These are phyloP conservation scores for Oryza longistaminata DNA, from an alignment of 176 grass and related monocot genomes.

Conservation along the genomic window DNA sequence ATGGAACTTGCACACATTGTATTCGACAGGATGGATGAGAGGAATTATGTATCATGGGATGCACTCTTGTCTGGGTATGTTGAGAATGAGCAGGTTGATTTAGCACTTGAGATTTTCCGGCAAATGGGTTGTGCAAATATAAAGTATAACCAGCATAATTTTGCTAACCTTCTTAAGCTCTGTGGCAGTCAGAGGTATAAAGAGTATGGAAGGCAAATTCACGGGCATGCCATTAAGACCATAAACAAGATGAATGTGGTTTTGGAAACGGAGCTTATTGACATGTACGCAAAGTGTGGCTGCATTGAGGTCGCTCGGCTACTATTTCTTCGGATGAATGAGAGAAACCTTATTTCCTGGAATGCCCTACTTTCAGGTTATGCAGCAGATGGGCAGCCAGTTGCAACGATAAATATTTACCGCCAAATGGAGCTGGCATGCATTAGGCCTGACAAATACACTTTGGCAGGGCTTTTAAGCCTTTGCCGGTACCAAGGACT, in stretches of 20 bases:
- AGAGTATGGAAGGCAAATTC: conserved; percentile 56
- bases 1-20: conserved; percentile 38
- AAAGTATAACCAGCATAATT: conserved; percentile 58
- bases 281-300: conserved; percentile 66
- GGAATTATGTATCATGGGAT: conserved; percentile 60
- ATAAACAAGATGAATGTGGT: conserved; percentile 54
- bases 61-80: conserved; percentile 58
- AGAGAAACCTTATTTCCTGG: conserved; percentile 55
- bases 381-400: conserved; percentile 29
- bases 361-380: conserved; percentile 51
- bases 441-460: conserved; percentile 47
- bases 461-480: conserved; percentile 46
- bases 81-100: conserved; percentile 44
- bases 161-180: conserved; percentile 51
- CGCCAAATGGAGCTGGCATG: conserved; percentile 38
- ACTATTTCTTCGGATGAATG: conserved; percentile 59
- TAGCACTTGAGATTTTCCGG: conserved; percentile 42
- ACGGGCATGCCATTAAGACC: conserved; percentile 44
- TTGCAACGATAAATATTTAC: conserved; percentile 38
- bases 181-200: conserved; percentile 39
- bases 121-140: conserved; percentile 43
- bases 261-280: conserved; percentile 56
- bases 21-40: conserved; percentile 55
- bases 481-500: conserved; percentile 46
- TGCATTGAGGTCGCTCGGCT: conserved; percentile 47